Base-by-base conservation (phyloP, 805 yeast genomes). In the Yarrowia hollandica region DNA sequence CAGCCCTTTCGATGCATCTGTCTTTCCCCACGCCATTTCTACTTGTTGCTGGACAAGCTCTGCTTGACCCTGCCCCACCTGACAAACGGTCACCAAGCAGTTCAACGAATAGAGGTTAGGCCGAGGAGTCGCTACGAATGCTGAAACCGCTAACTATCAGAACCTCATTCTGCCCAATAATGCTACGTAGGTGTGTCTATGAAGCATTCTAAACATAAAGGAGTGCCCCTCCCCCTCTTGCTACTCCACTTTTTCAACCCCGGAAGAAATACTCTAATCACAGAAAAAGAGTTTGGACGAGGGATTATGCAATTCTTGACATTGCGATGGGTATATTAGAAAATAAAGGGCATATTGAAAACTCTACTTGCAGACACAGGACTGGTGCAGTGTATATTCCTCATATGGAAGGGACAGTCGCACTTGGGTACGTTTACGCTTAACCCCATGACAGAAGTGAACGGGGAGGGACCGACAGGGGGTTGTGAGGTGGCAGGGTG, bases 1-100 rank as follows among this genome's bases (percentile, higher is more conserved):
- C 46, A 25, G n/a, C 33, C 16, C 48, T 25, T n/a, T 16, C 23
- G 46, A 23, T 39, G 46, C 46, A 39, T 21, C 21, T 39, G n/a
- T n/a, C n/a, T n/a, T 39, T 39, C 15, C 11, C 12, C n/a, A 15
- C 21, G 18, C 15, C n/a, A 5, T 23, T 7, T 39, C 30, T 23
- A 7, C 3, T 31, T 11, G 48, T 41, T 31, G 48, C 48, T 41
- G 48, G 33, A 25, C 48, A 41, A 41, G 48, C 48, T 41, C 48
- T 15, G 9, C n/a, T 14, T 3, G 6, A 9, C 42, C 6, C 42
- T 37, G 42, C 18, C 23, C 22, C 18, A n/a, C n/a, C n/a, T n/a
- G n/a, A n/a, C n/a, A n/a, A n/a, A n/a, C n/a, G n/a, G n/a, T n/a
- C n/a, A n/a, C 26, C 15, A 37, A 8, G 26, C 26, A 14, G n/a